Conservation (phyloP, 306 rosid species). For the Comarum palustre region DNA sequence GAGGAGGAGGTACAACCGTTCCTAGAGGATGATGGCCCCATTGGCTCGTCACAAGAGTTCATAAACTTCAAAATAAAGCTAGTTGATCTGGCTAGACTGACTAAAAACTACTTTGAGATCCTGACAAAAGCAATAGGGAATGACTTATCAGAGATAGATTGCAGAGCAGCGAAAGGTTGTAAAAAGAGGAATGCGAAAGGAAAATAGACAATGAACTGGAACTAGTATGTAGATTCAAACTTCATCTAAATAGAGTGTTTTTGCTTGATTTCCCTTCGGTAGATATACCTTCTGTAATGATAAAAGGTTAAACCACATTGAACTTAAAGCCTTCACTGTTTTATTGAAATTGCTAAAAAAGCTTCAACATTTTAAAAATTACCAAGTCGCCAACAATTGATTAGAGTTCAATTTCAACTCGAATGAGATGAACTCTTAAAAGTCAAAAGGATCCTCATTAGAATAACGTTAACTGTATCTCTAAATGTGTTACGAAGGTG, state of each 20-base stretch:
- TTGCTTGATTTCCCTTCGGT: neutral
- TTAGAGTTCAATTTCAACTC: neutral
- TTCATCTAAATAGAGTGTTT: neutral
- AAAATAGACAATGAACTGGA: neutral
- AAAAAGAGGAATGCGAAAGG: neutral
- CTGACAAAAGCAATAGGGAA: neutral
- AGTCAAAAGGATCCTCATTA: too few species aligned
- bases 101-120: neutral
- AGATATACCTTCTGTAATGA: neutral
- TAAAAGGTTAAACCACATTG: neutral
- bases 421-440: too few species aligned
- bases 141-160: neutral
- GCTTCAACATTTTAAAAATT: neutral
- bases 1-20: conserved; percentile 20
- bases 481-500: neutral
- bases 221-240: neutral
- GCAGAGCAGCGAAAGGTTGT: neutral
- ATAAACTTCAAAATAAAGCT: conserved; percentile 1
- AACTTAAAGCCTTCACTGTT: neutral
- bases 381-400: neutral
- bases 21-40: neutral
- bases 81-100: neutral
- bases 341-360: neutral
- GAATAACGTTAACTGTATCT: neutral
- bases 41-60: neutral